These are phyloP conservation scores for Barnettozyma wickerhamii DNA, from an alignment of 805 yeast genomes.

Conservation along the genomic window DNA sequence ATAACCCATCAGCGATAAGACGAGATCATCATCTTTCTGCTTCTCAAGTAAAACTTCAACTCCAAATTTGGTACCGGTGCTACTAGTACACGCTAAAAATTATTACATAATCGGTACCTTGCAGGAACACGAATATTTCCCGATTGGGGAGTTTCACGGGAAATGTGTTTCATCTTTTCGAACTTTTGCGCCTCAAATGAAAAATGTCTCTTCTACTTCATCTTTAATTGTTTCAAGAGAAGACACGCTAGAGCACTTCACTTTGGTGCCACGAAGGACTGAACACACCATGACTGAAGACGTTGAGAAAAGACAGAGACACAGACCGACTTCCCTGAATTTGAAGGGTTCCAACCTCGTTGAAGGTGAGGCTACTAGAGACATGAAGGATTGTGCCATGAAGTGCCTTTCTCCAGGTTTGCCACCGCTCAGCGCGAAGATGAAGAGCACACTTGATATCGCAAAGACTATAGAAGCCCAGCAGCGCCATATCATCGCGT, in stretches of 20 bases:
- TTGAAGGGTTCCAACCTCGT: slow-evolving; percentile 16
- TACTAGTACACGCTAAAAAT: not conserved
- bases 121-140: slow-evolving; percentile 3
- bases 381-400: slow-evolving; percentile 23
- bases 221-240: not conserved
- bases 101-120: slow-evolving; percentile 3
- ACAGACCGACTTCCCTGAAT: slow-evolving; percentile 24
- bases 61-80: too few relatives aligned
- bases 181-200: slow-evolving; percentile 4
- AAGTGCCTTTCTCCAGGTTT: slow-evolving; percentile 27
- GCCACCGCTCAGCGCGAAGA: slow-evolving; percentile 25
- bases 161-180: slow-evolving; percentile 3
- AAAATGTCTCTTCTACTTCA: not conserved
- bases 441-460: slow-evolving; percentile 24
- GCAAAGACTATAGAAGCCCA: slow-evolving; percentile 25
- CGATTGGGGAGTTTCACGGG: not conserved
- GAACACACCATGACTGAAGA: not conserved
- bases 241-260: too few relatives aligned
- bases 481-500: slow-evolving; percentile 25
- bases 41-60: too few relatives aligned
- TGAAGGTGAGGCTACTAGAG: slow-evolving; percentile 3
- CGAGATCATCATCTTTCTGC: too few relatives aligned
- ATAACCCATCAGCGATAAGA: too few relatives aligned
- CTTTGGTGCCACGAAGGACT: too few relatives aligned
- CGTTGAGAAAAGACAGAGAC: slow-evolving; percentile 20